Percentiles rank a stretch among this genome's conserved stretches.
Conservation (phyloP, 805 yeast genomes). For the Teunomyces atbi region DNA sequence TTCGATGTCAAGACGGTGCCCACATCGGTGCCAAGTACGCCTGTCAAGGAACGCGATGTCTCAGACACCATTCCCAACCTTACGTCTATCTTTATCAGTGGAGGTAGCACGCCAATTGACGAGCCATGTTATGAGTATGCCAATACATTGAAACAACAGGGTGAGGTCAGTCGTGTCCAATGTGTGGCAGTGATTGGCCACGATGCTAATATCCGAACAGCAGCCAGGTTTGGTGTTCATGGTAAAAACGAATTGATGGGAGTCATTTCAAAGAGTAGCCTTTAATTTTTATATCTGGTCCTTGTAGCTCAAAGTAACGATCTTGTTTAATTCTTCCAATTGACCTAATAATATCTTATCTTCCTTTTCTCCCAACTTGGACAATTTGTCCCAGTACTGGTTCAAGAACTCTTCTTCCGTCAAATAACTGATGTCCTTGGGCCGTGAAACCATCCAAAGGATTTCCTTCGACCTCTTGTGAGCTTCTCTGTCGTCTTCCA, state of each 20-base stretch:
- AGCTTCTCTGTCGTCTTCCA: constrained; percentile 92
- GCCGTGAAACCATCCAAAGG: constrained; percentile 66
- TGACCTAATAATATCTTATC: constrained; percentile 39
- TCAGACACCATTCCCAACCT: not conserved
- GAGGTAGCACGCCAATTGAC: constrained; percentile 66
- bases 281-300: constrained; percentile 30
- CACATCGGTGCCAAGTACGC: constrained; percentile 14
- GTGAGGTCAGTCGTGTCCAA: constrained; percentile 45
- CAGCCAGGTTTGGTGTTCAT: constrained; percentile 61
- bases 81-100: constrained; percentile 50
- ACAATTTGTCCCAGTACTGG: constrained; percentile 51
- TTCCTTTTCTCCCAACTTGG: constrained; percentile 47
- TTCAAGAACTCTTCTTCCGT: constrained; percentile 37
- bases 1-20: constrained; percentile 25
- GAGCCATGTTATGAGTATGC: constrained; percentile 63
- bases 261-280: constrained; percentile 34
- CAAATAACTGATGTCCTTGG: constrained; percentile 30
- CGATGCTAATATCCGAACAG: constrained; percentile 49
- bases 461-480: constrained; percentile 82
- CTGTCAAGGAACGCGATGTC: constrained; percentile 5
- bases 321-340: constrained; percentile 52
- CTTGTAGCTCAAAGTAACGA: constrained; percentile 54
- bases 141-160: constrained; percentile 38
- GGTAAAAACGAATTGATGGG: constrained; percentile 70
- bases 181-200: constrained; percentile 51